phyloP scores from a whole-genome alignment of 169 alveolate genomes.

The Eimeria sp. region DNA sequence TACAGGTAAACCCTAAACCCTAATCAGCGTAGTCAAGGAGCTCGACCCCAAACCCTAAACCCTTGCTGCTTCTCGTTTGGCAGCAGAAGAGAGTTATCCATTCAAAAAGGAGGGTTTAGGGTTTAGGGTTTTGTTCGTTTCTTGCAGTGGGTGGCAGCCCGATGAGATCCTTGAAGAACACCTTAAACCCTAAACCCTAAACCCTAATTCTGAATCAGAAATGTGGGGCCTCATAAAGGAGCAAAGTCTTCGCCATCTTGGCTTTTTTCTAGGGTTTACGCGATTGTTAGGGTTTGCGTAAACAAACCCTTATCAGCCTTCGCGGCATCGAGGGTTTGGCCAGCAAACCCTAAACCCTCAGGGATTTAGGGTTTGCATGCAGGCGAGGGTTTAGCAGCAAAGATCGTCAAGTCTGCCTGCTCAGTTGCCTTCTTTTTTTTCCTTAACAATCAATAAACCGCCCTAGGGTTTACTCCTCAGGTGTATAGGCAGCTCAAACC shows the following conservation, averaged over 20 bases:
- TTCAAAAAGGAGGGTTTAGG: not conserved
- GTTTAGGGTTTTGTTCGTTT: not conserved
- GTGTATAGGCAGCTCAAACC: too few relatives aligned
- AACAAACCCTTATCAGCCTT: too few relatives aligned
- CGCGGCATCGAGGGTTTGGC: not conserved
- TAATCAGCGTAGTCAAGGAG: not conserved
- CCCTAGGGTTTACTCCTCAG: not conserved
- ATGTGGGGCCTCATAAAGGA: too few relatives aligned
- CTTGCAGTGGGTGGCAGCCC: slow-evolving; percentile 26
- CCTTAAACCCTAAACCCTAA: not conserved
- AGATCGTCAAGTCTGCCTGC: not conserved
- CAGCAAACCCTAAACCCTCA: not conserved
- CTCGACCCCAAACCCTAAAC: too few relatives aligned
- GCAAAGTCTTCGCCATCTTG: too few relatives aligned
- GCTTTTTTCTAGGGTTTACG: too few relatives aligned
- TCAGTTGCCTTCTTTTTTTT: not conserved
- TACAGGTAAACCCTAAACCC: not conserved
- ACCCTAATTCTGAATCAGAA: too few relatives aligned
- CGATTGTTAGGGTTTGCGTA: too few relatives aligned
- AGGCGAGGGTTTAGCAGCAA: not conserved
- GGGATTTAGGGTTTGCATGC: not conserved
- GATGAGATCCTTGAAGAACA: not conserved
- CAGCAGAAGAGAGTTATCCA: not conserved
- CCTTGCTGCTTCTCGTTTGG: not conserved
- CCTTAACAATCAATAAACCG: not conserved